Conservation (phyloP, 1,284 basidiomycete species). For the Cryptococcus amylolentus region DNA sequence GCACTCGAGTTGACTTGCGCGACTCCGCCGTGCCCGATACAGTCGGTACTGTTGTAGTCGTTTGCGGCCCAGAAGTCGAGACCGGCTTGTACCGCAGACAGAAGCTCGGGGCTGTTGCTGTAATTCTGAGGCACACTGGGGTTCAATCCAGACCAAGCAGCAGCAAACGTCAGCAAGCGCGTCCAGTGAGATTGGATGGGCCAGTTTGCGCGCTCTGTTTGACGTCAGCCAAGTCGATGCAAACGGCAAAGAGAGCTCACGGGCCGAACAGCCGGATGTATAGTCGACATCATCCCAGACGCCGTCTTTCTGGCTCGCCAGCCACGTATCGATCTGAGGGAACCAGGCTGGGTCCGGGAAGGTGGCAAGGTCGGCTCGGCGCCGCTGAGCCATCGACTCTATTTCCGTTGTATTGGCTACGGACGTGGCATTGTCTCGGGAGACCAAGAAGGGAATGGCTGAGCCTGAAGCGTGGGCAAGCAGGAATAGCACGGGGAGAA, state of each 20-base stretch:
- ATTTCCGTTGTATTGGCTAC: slow-evolving; percentile 3
- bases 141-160: slow-evolving; percentile 59
- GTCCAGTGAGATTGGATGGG: slow-evolving; percentile 62
- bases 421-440: background rate
- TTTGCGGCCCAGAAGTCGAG: slow-evolving; percentile 65
- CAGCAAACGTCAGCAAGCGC: slow-evolving; percentile 58
- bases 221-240: background rate
- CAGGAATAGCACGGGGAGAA: too few relatives aligned
- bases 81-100: slow-evolving; percentile 53
- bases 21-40: slow-evolving; percentile 57
- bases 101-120: slow-evolving; percentile 50
- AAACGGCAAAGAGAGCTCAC: slow-evolving; percentile 12
- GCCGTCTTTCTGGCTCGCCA: slow-evolving; percentile 48
- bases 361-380: slow-evolving; percentile 20
- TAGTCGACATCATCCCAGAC: slow-evolving; percentile 62
- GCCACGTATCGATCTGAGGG: slow-evolving; percentile 12
- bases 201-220: slow-evolving; percentile 59
- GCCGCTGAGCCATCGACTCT: slow-evolving; percentile 10
- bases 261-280: slow-evolving; percentile 59
- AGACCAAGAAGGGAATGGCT: background rate
- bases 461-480: too few relatives aligned
- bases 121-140: slow-evolving; percentile 44
- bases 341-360: slow-evolving; percentile 12
- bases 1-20: slow-evolving; percentile 5
- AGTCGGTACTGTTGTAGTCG: slow-evolving; percentile 49